These are phyloP conservation scores for Plasmodium malariae DNA, from an alignment of 169 alveolate genomes.

Conservation along the genomic window DNA sequence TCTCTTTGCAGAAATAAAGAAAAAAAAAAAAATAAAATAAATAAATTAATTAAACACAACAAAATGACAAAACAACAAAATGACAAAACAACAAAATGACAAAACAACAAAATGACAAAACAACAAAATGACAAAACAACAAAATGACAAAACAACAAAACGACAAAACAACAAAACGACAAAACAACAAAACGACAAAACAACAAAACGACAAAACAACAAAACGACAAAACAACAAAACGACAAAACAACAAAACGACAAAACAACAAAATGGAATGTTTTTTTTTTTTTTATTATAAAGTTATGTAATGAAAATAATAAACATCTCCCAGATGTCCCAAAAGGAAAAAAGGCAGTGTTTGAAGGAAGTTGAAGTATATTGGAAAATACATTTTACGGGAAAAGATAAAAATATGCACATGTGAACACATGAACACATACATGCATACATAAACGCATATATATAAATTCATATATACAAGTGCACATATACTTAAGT, in stretches of 20 bases:
- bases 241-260: too few species aligned
- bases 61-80: too few species aligned
- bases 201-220: too few species aligned
- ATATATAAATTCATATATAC: neutral
- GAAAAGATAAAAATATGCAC: neutral
- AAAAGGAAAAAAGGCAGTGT: conserved; percentile 81
- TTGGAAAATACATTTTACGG: neutral
- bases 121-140: too few species aligned
- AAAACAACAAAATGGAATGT: neutral
- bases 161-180: too few species aligned
- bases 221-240: too few species aligned
- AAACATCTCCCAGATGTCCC: conserved; percentile 80
- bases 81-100: too few species aligned
- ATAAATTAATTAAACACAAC: too few species aligned
- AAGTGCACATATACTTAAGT: neutral
- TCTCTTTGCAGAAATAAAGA: too few species aligned
- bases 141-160: too few species aligned
- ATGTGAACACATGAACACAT: neutral
- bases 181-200: too few species aligned
- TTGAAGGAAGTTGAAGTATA: conserved; percentile 85
- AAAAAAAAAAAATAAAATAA: neutral
- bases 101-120: too few species aligned
- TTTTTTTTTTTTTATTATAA: conserved; percentile 42
- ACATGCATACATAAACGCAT: neutral
- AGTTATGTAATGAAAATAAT: conserved; percentile 82